Evolutionary conservation across 2,329 filamentous ascomycete species (phyloP).

Genomic region (Paramyrothecium sp.): DNA sequence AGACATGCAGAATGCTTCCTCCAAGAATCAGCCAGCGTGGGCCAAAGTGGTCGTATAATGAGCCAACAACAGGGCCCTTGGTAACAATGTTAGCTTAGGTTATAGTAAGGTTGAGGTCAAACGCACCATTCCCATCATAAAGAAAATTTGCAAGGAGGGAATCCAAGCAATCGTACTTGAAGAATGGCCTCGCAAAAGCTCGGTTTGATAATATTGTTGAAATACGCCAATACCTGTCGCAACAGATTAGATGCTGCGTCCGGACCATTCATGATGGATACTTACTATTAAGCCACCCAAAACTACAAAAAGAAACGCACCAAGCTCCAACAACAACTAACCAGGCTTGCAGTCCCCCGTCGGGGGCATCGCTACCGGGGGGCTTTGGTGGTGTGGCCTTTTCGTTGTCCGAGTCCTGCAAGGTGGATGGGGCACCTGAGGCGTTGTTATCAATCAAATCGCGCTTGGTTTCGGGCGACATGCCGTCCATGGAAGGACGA

Average conservation of each 20-base stretch:
- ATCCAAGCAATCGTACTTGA: slow-evolving; percentile 62
- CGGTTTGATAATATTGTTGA: slow-evolving; percentile 55
- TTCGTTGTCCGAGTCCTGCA: neutral
- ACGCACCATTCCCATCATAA: slow-evolving; percentile 47
- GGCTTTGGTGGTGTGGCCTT: neutral
- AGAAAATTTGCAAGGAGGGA: slow-evolving; percentile 52
- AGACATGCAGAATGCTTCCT: slow-evolving; percentile 55
- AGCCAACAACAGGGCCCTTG: slow-evolving; percentile 60
- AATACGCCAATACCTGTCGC: slow-evolving; percentile 46
- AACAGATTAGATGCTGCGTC: slow-evolving; percentile 1
- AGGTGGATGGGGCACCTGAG: neutral
- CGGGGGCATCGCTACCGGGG: neutral
- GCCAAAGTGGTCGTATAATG: slow-evolving; percentile 61
- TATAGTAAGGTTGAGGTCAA: slow-evolving; percentile 12
- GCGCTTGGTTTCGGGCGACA: neutral
- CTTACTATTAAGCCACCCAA: slow-evolving; percentile 46
- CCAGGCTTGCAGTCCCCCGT: slow-evolving; percentile 33
- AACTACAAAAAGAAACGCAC: slow-evolving; percentile 39
- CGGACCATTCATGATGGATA: neutral
- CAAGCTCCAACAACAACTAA: slow-evolving; percentile 36
- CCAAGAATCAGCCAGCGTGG: slow-evolving; percentile 52
- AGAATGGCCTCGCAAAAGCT: slow-evolving; percentile 46
- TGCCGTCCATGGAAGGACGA: no score
- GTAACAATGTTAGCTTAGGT: neutral
- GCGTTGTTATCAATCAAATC: neutral